Base-by-base conservation (phyloP, 2,329 filamentous ascomycete genomes). In the Cladophialophora psammophila region DNA sequence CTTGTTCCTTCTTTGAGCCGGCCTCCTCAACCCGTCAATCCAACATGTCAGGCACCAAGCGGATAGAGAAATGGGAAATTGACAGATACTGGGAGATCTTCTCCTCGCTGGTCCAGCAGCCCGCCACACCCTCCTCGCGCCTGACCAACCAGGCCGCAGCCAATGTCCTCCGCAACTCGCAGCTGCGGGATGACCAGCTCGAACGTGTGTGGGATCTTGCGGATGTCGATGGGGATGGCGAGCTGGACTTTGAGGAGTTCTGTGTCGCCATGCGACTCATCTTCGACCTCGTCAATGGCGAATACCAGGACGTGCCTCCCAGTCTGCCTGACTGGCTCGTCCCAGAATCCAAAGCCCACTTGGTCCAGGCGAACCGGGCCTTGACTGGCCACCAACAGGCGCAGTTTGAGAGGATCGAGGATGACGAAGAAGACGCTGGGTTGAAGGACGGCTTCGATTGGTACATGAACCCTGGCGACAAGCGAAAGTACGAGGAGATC, bases 191-290 rank as follows among this genome's bases (percentile, higher is more conserved):
- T 78, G 88, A 90, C 76, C 94, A 99, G 82, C 89, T 99, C n/a
- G 95, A 98, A 82, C 88, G 90, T 74, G 92, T 99, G 70, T 99
- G 95, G 95, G 95, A 99, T 76, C 86, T 99, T 70, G 93, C 95
- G 66, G 95, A 99, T 78, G 93, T 99, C 69, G 95, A 99, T 80
- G 94, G 94, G 74, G 95, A 99, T 82, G 95, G 95, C 70, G 96
- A 96, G 80, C 85, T 99, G 63, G 95, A 99, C 81, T 99, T 99
- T 83, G 95, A 99, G 82, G 95, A 99, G 84, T 99, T 99, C 79
- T 99, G 95, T 80, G 95, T 99, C 66, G 95, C 94, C 45, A 99
- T 99, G 95, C 88, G 95, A 76, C 84, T 99, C 76, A 97, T 98
- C 75, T 99, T 98, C 79, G 95, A 99, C 78, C 83, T 98, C 72